Conservation (phyloP, 2,329 filamentous ascomycete genomes). For the Aspergillus ruber region DNA sequence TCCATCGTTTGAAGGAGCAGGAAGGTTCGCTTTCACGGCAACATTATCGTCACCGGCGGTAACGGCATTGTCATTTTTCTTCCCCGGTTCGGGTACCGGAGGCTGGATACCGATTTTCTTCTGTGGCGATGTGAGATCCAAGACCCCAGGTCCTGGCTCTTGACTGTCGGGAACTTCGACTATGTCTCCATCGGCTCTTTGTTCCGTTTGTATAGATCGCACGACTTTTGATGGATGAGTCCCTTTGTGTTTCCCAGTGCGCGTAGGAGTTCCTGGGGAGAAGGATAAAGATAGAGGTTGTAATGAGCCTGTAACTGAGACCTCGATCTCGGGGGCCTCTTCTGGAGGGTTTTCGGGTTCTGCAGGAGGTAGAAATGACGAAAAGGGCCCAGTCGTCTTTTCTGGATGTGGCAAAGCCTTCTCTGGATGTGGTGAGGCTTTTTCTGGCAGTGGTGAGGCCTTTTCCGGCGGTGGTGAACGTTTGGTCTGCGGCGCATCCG, state of each 20-base stretch:
- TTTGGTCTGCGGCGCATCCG: background rate
- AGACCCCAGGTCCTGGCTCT: slow-evolving; percentile 6
- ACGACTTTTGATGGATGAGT: background rate
- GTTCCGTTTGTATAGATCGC: background rate
- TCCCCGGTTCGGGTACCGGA: background rate
- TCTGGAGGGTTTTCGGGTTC: background rate
- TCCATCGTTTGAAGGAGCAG: background rate
- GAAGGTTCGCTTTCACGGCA: background rate
- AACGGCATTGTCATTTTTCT: background rate
- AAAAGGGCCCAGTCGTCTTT: background rate
- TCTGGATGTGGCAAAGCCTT: background rate
- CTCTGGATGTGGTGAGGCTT: background rate
- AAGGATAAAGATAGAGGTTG: background rate
- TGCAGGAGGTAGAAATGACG: background rate
- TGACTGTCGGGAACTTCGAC: slow-evolving; percentile 27
- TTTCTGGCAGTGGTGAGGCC: background rate
- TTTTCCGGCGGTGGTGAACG: no score
- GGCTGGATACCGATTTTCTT: background rate
- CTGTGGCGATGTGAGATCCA: background rate
- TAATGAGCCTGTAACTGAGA: background rate
- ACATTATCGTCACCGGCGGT: background rate
- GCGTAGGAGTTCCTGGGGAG: background rate
- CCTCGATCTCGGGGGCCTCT: background rate
- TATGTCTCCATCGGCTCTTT: slow-evolving; percentile 7
- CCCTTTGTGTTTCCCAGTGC: background rate